These are phyloP conservation scores for Botryosphaeria dothidea DNA, from an alignment of 2,329 filamentous ascomycete genomes.

Conservation along the genomic window DNA sequence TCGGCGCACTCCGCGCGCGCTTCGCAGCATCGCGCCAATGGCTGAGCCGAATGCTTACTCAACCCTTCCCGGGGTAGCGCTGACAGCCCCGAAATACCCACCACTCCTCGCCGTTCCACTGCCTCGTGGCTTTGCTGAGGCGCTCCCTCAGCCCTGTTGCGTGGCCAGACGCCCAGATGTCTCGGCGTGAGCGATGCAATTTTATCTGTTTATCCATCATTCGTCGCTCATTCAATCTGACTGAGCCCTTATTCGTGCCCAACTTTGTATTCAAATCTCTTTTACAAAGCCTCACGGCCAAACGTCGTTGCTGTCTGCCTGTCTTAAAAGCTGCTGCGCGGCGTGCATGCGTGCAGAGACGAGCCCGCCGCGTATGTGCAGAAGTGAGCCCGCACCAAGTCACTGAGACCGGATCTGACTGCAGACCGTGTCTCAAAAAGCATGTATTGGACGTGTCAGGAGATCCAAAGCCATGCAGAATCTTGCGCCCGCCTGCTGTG, in stretches of 20 bases:
- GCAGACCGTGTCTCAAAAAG: background rate
- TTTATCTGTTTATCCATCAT: background rate
- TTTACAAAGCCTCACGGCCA: background rate
- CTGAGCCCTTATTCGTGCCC: background rate
- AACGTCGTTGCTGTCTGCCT: background rate
- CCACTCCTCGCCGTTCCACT: constrained; percentile 5
- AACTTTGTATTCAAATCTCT: background rate
- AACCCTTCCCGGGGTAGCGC: background rate
- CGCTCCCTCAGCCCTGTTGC: background rate
- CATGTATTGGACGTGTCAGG: background rate
- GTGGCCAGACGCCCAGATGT: background rate
- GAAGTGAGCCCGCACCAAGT: background rate
- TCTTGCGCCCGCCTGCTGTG: background rate
- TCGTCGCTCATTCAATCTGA: background rate
- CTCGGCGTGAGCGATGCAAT: background rate
- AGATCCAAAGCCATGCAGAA: background rate
- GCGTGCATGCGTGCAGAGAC: background rate
- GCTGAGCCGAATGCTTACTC: background rate
- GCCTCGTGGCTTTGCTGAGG: background rate
- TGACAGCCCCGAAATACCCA: constrained; percentile 9
- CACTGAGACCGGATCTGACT: constrained; percentile 1
- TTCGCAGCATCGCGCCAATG: background rate
- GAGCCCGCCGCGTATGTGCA: no score
- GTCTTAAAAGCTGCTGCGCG: background rate
- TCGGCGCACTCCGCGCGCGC: background rate